Evolutionary conservation across 192 early-diverging fungal genomes (phyloP).

Genomic region (Allomyces javanicus): DNA sequence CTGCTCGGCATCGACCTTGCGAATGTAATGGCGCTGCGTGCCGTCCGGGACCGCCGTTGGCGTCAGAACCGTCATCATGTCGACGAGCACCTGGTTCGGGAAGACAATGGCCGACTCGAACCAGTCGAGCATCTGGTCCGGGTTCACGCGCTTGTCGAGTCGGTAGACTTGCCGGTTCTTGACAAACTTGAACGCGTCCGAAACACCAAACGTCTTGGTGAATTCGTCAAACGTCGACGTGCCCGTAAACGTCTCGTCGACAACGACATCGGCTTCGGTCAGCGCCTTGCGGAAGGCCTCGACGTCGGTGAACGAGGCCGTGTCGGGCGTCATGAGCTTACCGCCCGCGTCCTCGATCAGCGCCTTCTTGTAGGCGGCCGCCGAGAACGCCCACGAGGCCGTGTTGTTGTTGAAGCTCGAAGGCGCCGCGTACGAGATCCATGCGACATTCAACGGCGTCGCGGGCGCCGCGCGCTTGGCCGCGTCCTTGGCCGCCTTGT

Average conservation of each 20-base stretch:
- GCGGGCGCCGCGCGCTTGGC: neutral
- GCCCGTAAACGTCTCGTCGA: conserved; percentile 47
- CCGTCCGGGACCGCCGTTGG: conserved; percentile 24
- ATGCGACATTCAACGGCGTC: conserved; percentile 21
- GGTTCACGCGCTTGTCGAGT: conserved; percentile 42
- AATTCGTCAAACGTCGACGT: conserved; percentile 19
- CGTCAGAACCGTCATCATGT: conserved; percentile 42
- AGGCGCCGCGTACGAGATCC: conserved; percentile 36
- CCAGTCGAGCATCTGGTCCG: conserved; percentile 44
- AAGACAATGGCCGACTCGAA: conserved; percentile 44
- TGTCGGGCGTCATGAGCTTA: conserved; percentile 23
- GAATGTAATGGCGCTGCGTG: conserved; percentile 41
- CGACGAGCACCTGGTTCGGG: conserved; percentile 47
- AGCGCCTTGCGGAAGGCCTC: conserved; percentile 30
- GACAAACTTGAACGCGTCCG: conserved; percentile 35
- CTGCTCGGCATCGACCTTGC: conserved; percentile 40
- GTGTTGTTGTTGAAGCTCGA: conserved; percentile 46
- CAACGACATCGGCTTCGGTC: conserved; percentile 35
- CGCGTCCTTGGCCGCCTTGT: neutral
- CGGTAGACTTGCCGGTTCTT: conserved; percentile 40
- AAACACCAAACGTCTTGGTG: conserved; percentile 33
- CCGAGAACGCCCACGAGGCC: conserved; percentile 34
- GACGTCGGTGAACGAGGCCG: conserved; percentile 13
- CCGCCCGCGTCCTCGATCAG: conserved; percentile 48
- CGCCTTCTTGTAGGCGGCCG: conserved; percentile 33